Evolutionary conservation across 2,329 filamentous ascomycete genomes (phyloP).

Genomic region (Verticillium nonalfalfae): DNA sequence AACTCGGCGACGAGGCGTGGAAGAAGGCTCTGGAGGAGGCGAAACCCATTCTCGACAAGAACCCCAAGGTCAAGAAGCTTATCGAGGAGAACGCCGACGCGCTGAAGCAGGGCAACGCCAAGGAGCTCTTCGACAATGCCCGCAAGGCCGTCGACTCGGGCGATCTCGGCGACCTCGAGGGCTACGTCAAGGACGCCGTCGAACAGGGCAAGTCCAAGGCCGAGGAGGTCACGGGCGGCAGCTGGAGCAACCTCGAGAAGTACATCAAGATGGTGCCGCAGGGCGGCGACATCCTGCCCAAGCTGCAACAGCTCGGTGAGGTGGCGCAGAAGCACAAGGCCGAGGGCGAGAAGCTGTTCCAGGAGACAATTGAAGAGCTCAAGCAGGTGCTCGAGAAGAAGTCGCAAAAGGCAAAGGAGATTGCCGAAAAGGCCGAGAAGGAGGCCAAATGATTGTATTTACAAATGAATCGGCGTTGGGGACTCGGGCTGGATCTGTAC

Average conservation of each 20-base stretch:
- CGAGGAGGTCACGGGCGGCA: constrained; percentile 21
- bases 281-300: constrained; percentile 57
- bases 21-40: constrained; percentile 64
- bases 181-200: constrained; percentile 49
- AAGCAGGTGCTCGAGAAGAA: constrained; percentile 57
- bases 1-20: constrained; percentile 67
- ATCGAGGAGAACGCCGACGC: constrained; percentile 64
- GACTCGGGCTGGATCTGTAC: background rate
- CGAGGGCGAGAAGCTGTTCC: constrained; percentile 63
- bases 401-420: constrained; percentile 49
- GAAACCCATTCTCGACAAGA: constrained; percentile 69
- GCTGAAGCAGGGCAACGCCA: constrained; percentile 60
- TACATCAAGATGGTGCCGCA: constrained; percentile 62
- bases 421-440: constrained; percentile 48
- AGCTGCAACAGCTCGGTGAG: constrained; percentile 58
- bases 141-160: constrained; percentile 57
- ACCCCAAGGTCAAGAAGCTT: constrained; percentile 66
- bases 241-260: constrained; percentile 47
- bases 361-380: constrained; percentile 63
- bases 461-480: background rate
- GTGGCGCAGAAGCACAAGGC: constrained; percentile 61
- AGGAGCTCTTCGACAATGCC: constrained; percentile 57
- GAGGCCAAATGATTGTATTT: constrained; percentile 26
- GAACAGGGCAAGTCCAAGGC: constrained; percentile 51
- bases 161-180: constrained; percentile 50